Conservation (phyloP, 2,329 filamentous ascomycete species). For the Lachnellula subtilissima region DNA sequence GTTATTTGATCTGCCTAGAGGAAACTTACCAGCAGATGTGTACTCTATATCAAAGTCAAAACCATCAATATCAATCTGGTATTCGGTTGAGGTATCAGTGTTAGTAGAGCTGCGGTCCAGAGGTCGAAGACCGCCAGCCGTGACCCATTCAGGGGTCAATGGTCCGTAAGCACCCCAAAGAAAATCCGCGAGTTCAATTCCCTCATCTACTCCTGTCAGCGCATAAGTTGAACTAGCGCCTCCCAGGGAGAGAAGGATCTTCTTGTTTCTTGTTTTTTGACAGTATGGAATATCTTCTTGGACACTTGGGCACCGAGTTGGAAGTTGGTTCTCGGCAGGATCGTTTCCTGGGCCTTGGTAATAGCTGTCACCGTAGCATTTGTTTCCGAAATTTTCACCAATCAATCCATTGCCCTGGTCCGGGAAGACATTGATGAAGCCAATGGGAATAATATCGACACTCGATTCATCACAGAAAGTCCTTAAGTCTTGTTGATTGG, state of each 20-base stretch:
- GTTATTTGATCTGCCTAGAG: neutral
- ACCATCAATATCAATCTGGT: conserved; percentile 29
- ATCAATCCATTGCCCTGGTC: conserved; percentile 39
- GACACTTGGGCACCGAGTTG: conserved; percentile 33
- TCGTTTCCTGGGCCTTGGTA: conserved; percentile 26
- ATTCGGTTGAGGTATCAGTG: conserved; percentile 6
- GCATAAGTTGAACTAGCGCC: conserved; percentile 32
- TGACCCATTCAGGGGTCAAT: conserved; percentile 30
- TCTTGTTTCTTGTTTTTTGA: conserved; percentile 38
- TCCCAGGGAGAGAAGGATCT: conserved; percentile 39
- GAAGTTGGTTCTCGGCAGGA: conserved; percentile 31
- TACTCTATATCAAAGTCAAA: conserved; percentile 33
- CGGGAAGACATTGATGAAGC: conserved; percentile 40
- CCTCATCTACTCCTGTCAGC: conserved; percentile 34
- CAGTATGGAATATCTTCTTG: conserved; percentile 37
- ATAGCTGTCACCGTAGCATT: conserved; percentile 32
- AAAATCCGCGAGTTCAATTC: conserved; percentile 34
- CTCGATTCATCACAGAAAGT: conserved; percentile 36
- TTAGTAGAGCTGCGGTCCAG: conserved; percentile 21
- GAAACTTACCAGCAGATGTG: conserved; percentile 14
- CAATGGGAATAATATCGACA: conserved; percentile 41
- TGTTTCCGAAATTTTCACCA: conserved; percentile 39
- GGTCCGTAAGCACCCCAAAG: conserved; percentile 41
- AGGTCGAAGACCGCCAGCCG: conserved; percentile 26
- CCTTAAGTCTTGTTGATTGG: conserved; percentile 34